These are phyloP conservation scores for Circinella umbellata DNA, from an alignment of 371 early-diverging fungal species.

Conservation along the genomic window DNA sequence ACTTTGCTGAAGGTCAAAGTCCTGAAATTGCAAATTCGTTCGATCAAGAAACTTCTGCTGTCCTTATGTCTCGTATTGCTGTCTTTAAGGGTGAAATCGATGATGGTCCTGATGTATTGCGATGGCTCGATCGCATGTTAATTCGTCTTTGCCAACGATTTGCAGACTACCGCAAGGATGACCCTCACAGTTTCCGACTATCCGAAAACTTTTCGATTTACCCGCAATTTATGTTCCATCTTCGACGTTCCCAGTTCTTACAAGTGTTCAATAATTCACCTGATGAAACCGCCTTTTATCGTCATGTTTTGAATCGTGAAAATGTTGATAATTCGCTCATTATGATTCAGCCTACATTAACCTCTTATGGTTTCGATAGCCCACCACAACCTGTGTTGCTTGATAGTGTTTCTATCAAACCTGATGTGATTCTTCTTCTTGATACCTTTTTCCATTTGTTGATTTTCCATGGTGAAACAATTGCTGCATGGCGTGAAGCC, in stretches of 20 bases:
- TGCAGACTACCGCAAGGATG: conserved; percentile 97
- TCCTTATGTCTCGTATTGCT: conserved; percentile 98
- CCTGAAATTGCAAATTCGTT: conserved; percentile 93
- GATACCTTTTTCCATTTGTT: conserved; percentile 87
- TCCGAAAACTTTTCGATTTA: conserved; percentile 96
- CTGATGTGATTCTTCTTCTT: conserved; percentile 94
- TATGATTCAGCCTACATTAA: conserved; percentile 99
- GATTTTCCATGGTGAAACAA: conserved; percentile 54
- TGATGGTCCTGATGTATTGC: conserved; percentile 97
- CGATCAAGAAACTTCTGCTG: conserved; percentile 99
- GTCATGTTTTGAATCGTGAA: conserved; percentile 92
- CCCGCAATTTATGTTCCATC: conserved; percentile 99
- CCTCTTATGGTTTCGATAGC: conserved; percentile 90
- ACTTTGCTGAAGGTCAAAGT: conserved; percentile 88
- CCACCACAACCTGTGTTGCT: conserved; percentile 95
- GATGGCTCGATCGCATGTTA: conserved; percentile 99
- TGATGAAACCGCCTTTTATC: conserved; percentile 99
- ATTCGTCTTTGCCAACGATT: conserved; percentile 98
- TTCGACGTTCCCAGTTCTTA: conserved; percentile 97
- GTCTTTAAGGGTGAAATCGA: conserved; percentile 97
- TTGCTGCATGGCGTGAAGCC: conserved; percentile 74
- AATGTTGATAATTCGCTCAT: conserved; percentile 96
- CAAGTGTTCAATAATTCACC: conserved; percentile 99
- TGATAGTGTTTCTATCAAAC: conserved; percentile 97
- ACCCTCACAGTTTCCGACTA: conserved; percentile 93